Evolutionary conservation across 2,329 filamentous ascomycete species (phyloP).

Genomic region (Teratosphaeria nubilosa): DNA sequence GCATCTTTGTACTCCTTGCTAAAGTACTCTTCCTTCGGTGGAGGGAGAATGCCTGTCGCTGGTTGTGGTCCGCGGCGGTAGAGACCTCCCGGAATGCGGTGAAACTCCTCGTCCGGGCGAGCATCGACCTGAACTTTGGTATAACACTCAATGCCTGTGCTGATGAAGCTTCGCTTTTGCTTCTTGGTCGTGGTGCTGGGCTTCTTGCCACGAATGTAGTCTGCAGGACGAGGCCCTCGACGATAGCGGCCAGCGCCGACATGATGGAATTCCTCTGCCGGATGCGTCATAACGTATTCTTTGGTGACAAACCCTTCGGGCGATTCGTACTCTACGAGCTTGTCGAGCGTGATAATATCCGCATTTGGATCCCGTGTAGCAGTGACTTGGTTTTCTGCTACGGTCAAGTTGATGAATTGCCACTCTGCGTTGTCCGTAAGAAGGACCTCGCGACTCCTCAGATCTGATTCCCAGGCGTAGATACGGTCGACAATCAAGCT

Average conservation of each 20-base stretch:
- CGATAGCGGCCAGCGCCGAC: constrained; percentile 3
- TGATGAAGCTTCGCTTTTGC: neutral
- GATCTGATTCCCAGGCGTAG: neutral
- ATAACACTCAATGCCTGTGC: neutral
- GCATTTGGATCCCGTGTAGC: neutral
- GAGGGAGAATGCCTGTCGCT: neutral
- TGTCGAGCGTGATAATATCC: neutral
- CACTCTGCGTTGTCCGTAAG: neutral
- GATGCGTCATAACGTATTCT: constrained; percentile 4
- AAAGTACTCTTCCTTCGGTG: neutral
- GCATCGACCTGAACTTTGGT: neutral
- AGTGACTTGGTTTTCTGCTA: neutral
- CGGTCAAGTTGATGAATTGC: neutral
- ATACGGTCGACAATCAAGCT: neutral
- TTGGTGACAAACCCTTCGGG: neutral
- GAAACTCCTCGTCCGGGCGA: constrained; percentile 1
- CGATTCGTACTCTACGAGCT: neutral
- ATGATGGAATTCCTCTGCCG: constrained; percentile 6
- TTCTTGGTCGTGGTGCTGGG: neutral
- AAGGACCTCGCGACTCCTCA: neutral
- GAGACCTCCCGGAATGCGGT: neutral
- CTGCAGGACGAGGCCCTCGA: neutral
- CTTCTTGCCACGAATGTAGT: neutral
- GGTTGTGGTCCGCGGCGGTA: neutral
- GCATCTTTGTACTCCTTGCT: constrained; percentile 2